Evolutionary conservation across 2,329 filamentous ascomycete genomes (phyloP).

Genomic region (Dothistroma septosporum): DNA sequence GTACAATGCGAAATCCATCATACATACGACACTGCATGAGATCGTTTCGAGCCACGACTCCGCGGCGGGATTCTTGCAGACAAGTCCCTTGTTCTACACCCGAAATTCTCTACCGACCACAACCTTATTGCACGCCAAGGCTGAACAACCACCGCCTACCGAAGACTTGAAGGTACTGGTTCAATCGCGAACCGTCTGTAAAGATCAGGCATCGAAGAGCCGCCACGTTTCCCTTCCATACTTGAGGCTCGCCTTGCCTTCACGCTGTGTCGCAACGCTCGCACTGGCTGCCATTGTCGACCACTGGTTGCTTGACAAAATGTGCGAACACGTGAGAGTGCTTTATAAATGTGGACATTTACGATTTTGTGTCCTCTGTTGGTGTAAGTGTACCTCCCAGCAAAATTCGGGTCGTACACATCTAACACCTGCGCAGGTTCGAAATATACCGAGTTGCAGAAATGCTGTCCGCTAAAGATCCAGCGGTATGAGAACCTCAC

Average conservation of each 20-base stretch:
- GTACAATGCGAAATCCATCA: background rate
- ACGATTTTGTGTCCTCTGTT: conserved; percentile 20
- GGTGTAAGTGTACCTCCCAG: conserved; percentile 12
- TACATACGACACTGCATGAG: background rate
- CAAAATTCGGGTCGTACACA: background rate
- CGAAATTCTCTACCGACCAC: background rate
- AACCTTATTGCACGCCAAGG: background rate
- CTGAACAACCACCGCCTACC: background rate
- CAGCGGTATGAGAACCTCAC: conserved; percentile 16
- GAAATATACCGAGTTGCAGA: conserved; percentile 17
- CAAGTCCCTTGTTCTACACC: background rate
- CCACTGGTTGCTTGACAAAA: background rate
- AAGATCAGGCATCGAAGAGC: background rate
- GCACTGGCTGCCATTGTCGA: background rate
- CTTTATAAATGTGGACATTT: conserved; percentile 18
- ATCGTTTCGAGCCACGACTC: background rate
- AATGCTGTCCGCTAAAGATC: conserved; percentile 18
- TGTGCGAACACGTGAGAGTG: conserved; percentile 21
- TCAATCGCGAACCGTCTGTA: background rate
- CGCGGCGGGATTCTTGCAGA: background rate
- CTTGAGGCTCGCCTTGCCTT: background rate
- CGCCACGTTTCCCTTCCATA: background rate
- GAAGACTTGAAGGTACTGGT: background rate
- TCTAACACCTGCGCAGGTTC: conserved; percentile 12
- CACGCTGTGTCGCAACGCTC: conserved; percentile 3